A percentile compares a stretch with the other conserved stretches of the same genome.
Conservation (phyloP, 2,329 filamentous ascomycete genomes). For the Fusarium tupiense region DNA sequence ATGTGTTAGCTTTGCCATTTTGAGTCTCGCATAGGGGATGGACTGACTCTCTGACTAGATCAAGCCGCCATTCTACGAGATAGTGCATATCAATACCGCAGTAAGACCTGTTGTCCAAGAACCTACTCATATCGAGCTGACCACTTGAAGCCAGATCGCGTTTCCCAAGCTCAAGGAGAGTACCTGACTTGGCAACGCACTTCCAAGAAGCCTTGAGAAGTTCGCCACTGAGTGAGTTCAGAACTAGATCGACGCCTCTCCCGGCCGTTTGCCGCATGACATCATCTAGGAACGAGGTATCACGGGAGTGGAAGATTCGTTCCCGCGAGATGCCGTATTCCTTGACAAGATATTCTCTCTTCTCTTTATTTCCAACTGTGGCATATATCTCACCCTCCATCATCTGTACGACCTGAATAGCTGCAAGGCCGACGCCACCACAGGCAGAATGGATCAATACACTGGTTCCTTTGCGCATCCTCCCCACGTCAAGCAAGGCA, state of each 20-base stretch:
- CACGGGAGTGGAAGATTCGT: slow-evolving; percentile 46
- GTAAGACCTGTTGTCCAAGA: slow-evolving; percentile 33
- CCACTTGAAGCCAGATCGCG: slow-evolving; percentile 39
- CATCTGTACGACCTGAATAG: slow-evolving; percentile 42
- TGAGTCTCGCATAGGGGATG: too few species aligned
- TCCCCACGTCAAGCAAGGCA: slow-evolving; percentile 23
- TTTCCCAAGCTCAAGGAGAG: slow-evolving; percentile 50
- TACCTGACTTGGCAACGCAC: slow-evolving; percentile 48
- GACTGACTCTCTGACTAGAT: too few species aligned
- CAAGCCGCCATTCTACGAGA: not conserved
- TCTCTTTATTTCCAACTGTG: slow-evolving; percentile 39
- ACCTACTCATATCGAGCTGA: slow-evolving; percentile 19
- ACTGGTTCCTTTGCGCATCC: slow-evolving; percentile 46
- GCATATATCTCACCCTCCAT: slow-evolving; percentile 40
- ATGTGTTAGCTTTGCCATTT: too few species aligned
- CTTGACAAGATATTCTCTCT: slow-evolving; percentile 43
- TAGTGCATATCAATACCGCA: slow-evolving; percentile 27
- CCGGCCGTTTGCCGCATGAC: slow-evolving; percentile 42
- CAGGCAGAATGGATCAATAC: slow-evolving; percentile 49
- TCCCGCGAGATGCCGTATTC: slow-evolving; percentile 42
- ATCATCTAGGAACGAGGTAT: slow-evolving; percentile 41
- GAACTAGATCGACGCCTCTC: slow-evolving; percentile 48
- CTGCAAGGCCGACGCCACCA: slow-evolving; percentile 46
- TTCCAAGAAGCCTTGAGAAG: slow-evolving; percentile 46
- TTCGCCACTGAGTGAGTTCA: slow-evolving; percentile 49